Conservation (phyloP, 768 basidiomycete genomes). For the Galerina marginata region DNA sequence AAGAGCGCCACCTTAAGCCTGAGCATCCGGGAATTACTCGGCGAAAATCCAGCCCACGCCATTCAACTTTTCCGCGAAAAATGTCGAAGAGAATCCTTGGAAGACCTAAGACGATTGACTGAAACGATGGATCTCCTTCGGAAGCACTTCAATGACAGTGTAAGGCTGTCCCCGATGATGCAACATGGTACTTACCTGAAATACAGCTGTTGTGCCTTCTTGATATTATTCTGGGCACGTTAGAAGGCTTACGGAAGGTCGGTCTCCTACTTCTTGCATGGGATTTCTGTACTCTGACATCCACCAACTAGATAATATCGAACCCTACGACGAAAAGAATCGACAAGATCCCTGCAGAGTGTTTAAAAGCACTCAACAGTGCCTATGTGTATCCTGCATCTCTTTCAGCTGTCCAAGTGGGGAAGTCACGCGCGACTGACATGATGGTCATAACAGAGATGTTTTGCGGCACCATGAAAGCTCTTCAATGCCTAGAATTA, state of each 20-base stretch:
- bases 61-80: conserved; percentile 21
- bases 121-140: conserved; percentile 18
- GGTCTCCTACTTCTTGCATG: background rate
- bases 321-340: conserved; percentile 21
- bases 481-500: conserved; percentile 16
- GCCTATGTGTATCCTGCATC: conserved; percentile 21
- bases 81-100: conserved; percentile 22
- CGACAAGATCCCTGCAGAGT: conserved; percentile 24
- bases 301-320: conserved; percentile 11
- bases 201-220: conserved; percentile 21
- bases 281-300: background rate
- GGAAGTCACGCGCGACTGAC: conserved; percentile 20
- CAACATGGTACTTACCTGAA: background rate
- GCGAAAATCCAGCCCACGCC: conserved; percentile 17
- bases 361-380: conserved; percentile 16
- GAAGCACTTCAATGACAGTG: conserved; percentile 14
- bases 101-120: conserved; percentile 12
- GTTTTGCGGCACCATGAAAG: conserved; percentile 19
- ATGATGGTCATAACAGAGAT: conserved; percentile 21
- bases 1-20: conserved; percentile 10
- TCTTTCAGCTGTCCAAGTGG: conserved; percentile 21
- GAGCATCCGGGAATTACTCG: conserved; percentile 18
- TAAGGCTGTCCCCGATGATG: conserved; percentile 4
- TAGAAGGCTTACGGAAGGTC: conserved; percentile 22
- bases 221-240: conserved; percentile 25